Conservation (phyloP, 345 rosid species). For the Eucalyptus polybractea region DNA sequence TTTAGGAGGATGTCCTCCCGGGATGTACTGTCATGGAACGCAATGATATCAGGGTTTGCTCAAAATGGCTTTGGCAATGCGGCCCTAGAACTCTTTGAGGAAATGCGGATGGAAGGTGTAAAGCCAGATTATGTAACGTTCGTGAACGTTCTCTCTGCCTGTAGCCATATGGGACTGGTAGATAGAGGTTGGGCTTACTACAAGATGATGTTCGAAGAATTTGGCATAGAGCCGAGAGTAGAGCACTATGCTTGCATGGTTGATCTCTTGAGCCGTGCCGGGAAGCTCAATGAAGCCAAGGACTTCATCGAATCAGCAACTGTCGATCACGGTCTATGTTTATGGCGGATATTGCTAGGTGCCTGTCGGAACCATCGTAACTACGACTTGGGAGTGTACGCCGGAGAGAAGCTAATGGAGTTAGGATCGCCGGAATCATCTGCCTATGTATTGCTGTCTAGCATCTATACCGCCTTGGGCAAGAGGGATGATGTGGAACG, state of each 20-base stretch:
- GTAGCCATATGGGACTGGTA: conserved; percentile 38
- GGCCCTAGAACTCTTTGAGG: conserved; percentile 29
- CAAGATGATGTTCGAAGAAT: conserved; percentile 12
- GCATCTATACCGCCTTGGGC: conserved; percentile 21
- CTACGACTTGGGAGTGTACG: conserved; percentile 12
- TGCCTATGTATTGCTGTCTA: conserved; percentile 29
- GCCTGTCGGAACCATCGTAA: conserved; percentile 24
- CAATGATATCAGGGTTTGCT: conserved; percentile 37
- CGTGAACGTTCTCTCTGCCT: conserved; percentile 44
- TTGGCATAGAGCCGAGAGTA: conserved; percentile 24
- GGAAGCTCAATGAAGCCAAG: conserved; percentile 34
- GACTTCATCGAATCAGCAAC: conserved; percentile 54
- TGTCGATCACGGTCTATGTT: neutral
- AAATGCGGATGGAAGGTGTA: conserved; percentile 21
- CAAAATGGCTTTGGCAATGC: conserved; percentile 26
- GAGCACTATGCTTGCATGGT: conserved; percentile 39
- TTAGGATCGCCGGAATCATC: conserved; percentile 29
- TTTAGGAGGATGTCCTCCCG: conserved; percentile 23
- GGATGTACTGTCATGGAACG: conserved; percentile 41
- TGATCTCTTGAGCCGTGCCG: conserved; percentile 40
- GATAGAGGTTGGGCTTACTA: conserved; percentile 21
- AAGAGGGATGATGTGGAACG: conserved; percentile 26
- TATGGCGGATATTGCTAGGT: conserved; percentile 6
- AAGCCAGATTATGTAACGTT: conserved; percentile 31
- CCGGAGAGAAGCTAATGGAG: conserved; percentile 36